These are phyloP conservation scores for Coemansia sp. DNA, from an alignment of 192 early-diverging fungal genomes.

Conservation along the genomic window DNA sequence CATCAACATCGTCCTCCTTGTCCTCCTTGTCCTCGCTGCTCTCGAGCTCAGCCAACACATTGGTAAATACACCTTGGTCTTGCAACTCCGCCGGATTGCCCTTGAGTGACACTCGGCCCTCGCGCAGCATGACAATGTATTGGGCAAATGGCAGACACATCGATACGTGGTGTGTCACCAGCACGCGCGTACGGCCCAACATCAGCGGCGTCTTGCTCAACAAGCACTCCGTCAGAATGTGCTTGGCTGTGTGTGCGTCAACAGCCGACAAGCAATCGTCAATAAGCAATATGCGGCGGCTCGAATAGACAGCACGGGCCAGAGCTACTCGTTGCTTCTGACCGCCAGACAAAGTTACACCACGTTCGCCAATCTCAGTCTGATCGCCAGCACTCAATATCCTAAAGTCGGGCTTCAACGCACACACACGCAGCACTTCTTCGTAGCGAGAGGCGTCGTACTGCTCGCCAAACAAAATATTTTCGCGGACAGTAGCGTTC, in stretches of 20 bases:
- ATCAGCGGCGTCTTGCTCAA: constrained; percentile 65
- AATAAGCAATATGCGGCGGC: constrained; percentile 65
- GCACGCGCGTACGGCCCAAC: constrained; percentile 73
- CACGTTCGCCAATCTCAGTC: constrained; percentile 90
- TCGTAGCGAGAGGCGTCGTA: constrained; percentile 68
- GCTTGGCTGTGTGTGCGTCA: constrained; percentile 89
- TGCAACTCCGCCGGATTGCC: constrained; percentile 60
- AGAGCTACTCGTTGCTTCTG: too few species aligned
- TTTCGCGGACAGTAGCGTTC: constrained; percentile 68
- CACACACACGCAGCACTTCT: constrained; percentile 77
- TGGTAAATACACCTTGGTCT: constrained; percentile 40
- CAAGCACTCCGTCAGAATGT: constrained; percentile 78
- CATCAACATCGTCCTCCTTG: too few species aligned
- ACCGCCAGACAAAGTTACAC: constrained; percentile 61
- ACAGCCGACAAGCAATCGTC: constrained; percentile 94
- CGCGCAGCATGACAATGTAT: constrained; percentile 63
- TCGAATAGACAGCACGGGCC: constrained; percentile 2
- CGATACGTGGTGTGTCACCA: constrained; percentile 85
- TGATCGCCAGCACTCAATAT: constrained; percentile 82
- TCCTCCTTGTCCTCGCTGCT: constrained; percentile 30
- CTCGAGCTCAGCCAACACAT: constrained; percentile 15
- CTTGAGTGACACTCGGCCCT: constrained; percentile 59
- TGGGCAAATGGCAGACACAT: constrained; percentile 56
- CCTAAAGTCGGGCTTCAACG: constrained; percentile 79
- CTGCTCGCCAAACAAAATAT: constrained; percentile 79